Conservation (phyloP, 164 flowering plant species). For the Protea cynaroides region DNA sequence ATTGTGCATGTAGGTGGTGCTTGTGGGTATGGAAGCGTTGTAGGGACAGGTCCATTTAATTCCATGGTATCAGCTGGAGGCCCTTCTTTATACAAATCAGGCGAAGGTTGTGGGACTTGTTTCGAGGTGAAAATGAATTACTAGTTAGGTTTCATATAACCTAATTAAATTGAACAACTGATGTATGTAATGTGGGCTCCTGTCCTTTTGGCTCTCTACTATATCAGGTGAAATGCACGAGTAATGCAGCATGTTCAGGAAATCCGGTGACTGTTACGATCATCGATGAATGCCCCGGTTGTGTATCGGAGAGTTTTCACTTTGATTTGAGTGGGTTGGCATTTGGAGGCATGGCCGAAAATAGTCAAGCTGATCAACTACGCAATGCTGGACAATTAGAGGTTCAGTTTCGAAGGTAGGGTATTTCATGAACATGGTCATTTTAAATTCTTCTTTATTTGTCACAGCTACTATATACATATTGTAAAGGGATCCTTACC, state of each 20-base stretch:
- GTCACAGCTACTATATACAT: too few species aligned
- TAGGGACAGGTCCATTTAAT: slow-evolving; percentile 32
- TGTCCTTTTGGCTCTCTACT: not conserved
- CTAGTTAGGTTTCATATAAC: not conserved
- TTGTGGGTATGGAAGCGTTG: slow-evolving; percentile 58
- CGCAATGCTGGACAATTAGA: slow-evolving; percentile 25
- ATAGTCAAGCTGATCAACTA: slow-evolving; percentile 19
- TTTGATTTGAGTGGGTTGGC: slow-evolving; percentile 27
- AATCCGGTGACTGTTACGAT: slow-evolving; percentile 26
- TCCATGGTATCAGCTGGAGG: slow-evolving; percentile 38
- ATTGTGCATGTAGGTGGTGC: slow-evolving; percentile 58
- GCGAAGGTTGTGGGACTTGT: slow-evolving; percentile 71
- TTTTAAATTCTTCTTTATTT: too few species aligned
- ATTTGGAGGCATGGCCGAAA: slow-evolving; percentile 19
- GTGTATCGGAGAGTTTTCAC: slow-evolving; percentile 22
- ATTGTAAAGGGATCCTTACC: too few species aligned
- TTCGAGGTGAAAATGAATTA: slow-evolving; percentile 34
- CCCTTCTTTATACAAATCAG: slow-evolving; percentile 38
- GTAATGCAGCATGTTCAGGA: slow-evolving; percentile 26
- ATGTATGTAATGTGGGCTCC: not conserved
- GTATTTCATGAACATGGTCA: not conserved
- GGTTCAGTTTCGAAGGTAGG: not conserved
- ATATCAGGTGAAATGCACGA: slow-evolving; percentile 47
- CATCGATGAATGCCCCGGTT: slow-evolving; percentile 34
- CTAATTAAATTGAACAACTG: too few species aligned